phyloP scores from a whole-genome alignment of 441 rosid genomes.

The Biscutella laevigata region DNA sequence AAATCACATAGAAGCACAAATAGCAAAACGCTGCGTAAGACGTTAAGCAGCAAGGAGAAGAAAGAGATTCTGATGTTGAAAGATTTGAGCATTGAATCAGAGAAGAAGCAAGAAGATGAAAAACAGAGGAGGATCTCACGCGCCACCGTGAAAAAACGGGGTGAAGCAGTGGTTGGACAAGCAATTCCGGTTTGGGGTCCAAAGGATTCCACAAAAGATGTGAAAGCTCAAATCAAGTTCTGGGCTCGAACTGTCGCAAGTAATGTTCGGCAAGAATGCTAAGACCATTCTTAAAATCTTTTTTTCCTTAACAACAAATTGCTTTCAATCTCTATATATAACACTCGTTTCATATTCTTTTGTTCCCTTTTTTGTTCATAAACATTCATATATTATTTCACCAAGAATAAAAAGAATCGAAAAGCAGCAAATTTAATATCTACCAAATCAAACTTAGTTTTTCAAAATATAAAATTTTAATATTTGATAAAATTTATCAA shows the following conservation, averaged over 20 bases:
- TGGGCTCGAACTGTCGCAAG: constrained; percentile 87
- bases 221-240: constrained; percentile 69
- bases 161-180: constrained; percentile 38
- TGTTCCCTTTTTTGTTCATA: neutral
- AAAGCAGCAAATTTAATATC: too few species aligned
- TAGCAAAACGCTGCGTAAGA: constrained; percentile 36
- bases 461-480: too few species aligned
- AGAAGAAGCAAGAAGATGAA: constrained; percentile 27
- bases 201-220: constrained; percentile 38
- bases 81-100: constrained; percentile 39
- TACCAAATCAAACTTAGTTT: too few species aligned
- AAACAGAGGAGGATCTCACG: constrained; percentile 15
- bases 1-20: constrained; percentile 26
- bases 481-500: too few species aligned
- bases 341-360: constrained; percentile 16
- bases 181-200: constrained; percentile 42
- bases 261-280: constrained; percentile 52
- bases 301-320: constrained; percentile 8
- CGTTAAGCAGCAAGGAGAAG: constrained; percentile 39
- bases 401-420: neutral
- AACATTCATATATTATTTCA: neutral
- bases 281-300: neutral
- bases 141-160: constrained; percentile 20
- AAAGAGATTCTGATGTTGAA: constrained; percentile 40
- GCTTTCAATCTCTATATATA: neutral